phyloP scores from a whole-genome alignment of 805 yeast genomes.

The Saccharomycopsis olivae region DNA sequence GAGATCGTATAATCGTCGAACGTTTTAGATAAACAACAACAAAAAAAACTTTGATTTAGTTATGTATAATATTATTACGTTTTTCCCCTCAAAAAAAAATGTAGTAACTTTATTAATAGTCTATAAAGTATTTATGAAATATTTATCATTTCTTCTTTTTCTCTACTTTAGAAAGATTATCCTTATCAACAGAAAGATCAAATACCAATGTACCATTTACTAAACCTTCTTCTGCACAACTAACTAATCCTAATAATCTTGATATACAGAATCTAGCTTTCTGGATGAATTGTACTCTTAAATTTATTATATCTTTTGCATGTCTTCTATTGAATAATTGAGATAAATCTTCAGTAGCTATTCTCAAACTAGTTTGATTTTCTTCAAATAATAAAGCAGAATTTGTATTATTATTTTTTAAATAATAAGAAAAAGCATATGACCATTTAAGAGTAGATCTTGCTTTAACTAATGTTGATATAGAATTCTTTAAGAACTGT shows the following conservation, averaged over 20 bases:
- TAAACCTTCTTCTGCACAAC: constrained; percentile 26
- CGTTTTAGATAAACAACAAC: constrained; percentile 54
- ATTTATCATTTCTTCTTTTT: too few species aligned
- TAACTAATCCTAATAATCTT: constrained; percentile 28
- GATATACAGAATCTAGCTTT: constrained; percentile 27
- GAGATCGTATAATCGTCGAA: constrained; percentile 66
- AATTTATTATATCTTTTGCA: constrained; percentile 26
- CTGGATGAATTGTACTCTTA: constrained; percentile 29
- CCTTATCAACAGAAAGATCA: neutral
- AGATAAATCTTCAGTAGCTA: constrained; percentile 61
- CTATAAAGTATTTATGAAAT: too few species aligned
- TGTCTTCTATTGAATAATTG: constrained; percentile 39
- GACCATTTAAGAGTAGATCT: constrained; percentile 84
- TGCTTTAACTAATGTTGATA: constrained; percentile 51
- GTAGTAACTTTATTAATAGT: too few species aligned
- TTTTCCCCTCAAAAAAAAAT: too few species aligned
- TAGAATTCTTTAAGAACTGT: constrained; percentile 69
- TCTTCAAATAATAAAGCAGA: constrained; percentile 57
- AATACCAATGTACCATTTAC: constrained; percentile 3
- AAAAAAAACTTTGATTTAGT: too few species aligned
- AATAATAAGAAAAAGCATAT: constrained; percentile 67
- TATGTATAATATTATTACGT: too few species aligned
- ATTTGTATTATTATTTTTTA: constrained; percentile 34
- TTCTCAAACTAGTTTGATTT: constrained; percentile 52
- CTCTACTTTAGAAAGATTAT: neutral